Conservation (phyloP, 331 rosid genomes). For the Quercus tomentella region DNA sequence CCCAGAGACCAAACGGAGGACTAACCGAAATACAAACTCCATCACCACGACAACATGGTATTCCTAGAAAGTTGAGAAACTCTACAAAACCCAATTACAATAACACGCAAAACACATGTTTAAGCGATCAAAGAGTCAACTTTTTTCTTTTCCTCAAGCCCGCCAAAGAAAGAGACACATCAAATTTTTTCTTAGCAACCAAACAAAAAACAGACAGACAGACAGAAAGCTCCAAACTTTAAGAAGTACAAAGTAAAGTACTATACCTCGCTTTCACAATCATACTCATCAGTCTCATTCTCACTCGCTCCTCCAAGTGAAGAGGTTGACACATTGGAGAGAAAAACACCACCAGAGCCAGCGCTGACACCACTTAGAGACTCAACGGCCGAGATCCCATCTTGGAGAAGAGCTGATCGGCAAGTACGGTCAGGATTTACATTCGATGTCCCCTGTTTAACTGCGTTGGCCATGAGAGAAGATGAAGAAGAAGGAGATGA, state of each 20-base stretch:
- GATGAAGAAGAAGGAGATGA: slow-evolving; percentile 46
- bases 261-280: slow-evolving; percentile 87
- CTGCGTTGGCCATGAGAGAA: background rate
- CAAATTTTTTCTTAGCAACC: slow-evolving; percentile 11
- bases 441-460: slow-evolving; percentile 1
- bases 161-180: background rate
- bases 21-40: background rate
- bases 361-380: slow-evolving; percentile 16
- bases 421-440: slow-evolving; percentile 16
- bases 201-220: slow-evolving; percentile 22
- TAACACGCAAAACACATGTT: background rate
- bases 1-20: slow-evolving; percentile 3
- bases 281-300: slow-evolving; percentile 75
- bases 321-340: slow-evolving; percentile 49
- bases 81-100: background rate
- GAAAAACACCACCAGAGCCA: background rate
- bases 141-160: background rate
- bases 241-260: background rate
- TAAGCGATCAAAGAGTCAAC: background rate
- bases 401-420: slow-evolving; percentile 17
- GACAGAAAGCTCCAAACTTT: slow-evolving; percentile 1
- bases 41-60: background rate
- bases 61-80: background rate
- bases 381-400: slow-evolving; percentile 48
- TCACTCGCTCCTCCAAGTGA: slow-evolving; percentile 52